Evolutionary conservation across 495 filamentous ascomycete species (phyloP).

Genomic region (Podospora pseudopauciseta): DNA sequence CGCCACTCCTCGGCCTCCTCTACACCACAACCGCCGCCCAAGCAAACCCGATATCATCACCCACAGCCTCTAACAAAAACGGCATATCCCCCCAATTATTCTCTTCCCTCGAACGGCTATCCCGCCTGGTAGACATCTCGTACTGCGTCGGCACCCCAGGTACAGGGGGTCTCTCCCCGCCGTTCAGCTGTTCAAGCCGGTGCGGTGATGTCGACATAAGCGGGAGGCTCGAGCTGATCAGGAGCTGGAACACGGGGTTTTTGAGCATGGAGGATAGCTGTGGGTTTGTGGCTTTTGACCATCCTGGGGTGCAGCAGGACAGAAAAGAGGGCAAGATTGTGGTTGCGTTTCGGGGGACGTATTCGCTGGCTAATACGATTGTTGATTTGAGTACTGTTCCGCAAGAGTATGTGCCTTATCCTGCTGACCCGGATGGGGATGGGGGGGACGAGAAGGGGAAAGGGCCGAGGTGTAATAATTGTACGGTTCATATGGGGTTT

Average conservation of each 20-base stretch:
- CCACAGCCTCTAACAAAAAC: slow-evolving; percentile 14
- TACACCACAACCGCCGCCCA: neutral
- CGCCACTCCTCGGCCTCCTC: neutral
- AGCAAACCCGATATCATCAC: slow-evolving; percentile 15
- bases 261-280: slow-evolving; percentile 79
- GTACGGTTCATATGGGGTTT: slow-evolving; percentile 91
- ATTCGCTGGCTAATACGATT: slow-evolving; percentile 86
- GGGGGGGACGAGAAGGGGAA: slow-evolving; percentile 6
- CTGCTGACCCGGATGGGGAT: slow-evolving; percentile 34
- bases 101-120: slow-evolving; percentile 74
- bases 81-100: slow-evolving; percentile 53
- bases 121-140: slow-evolving; percentile 86
- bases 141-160: slow-evolving; percentile 72
- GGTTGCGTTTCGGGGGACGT: slow-evolving; percentile 93
- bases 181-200: slow-evolving; percentile 80
- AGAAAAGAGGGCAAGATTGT: slow-evolving; percentile 54
- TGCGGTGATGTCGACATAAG: slow-evolving; percentile 67
- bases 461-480: slow-evolving; percentile 62
- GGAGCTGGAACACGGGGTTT: slow-evolving; percentile 85
- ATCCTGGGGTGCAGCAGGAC: slow-evolving; percentile 29
- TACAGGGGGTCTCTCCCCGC: slow-evolving; percentile 67
- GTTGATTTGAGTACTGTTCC: slow-evolving; percentile 82
- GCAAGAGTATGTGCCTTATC: slow-evolving; percentile 87
- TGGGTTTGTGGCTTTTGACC: slow-evolving; percentile 87
- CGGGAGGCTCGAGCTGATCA: slow-evolving; percentile 64